Base-by-base conservation (phyloP, 495 filamentous ascomycete species). In the Immersiella caudata region DNA sequence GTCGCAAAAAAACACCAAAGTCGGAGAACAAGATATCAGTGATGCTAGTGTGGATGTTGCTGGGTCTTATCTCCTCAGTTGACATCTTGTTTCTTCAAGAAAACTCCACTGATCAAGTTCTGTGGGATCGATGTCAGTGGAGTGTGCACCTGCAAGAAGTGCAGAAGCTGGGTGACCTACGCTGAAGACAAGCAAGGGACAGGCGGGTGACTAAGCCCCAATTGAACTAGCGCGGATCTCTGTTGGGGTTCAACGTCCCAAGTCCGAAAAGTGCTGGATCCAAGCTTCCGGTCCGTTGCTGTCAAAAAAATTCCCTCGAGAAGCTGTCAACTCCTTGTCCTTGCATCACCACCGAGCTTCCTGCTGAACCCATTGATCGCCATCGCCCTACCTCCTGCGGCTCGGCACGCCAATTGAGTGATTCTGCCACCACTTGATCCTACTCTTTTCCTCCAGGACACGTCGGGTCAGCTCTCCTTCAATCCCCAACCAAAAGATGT, bases 401-500 rank as follows among this genome's bases (percentile, higher is more conserved):
- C 51, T 57, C 56, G 65, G 62, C 70, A 60, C 24, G 20, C 63
- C 64, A 70, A 69, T 72, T 72, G 64, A 65, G 27, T 20, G 27
- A 36, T 24, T 7, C 24, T 24, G 22, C 52, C 11, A 11, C 20
- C 24, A 33, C 18, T 49, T 20, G 0, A 56, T 51, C 24, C 62
- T 49, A 20, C 25, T n/a, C 20, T 25, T 52, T 54, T 60, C 35
- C 67, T 60, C 33, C 21, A 25, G 35, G 35, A 29, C 62, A 46
- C 55, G 46, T 64, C 65, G 33, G 68, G 35, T 62, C 70, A 67
- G 60, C 72, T 74, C 70, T 58, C 64, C 68, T 62, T 69, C 67
- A 60, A 71, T 75, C 69, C 62, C 64, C 52, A 33, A 71, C 67
- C 64, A 62, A n/a, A n/a, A 62, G 64, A 86, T 87, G 83, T 89